Conservation (phyloP, 78 protist genomes). For the Planoprotostelium fungivorum region DNA sequence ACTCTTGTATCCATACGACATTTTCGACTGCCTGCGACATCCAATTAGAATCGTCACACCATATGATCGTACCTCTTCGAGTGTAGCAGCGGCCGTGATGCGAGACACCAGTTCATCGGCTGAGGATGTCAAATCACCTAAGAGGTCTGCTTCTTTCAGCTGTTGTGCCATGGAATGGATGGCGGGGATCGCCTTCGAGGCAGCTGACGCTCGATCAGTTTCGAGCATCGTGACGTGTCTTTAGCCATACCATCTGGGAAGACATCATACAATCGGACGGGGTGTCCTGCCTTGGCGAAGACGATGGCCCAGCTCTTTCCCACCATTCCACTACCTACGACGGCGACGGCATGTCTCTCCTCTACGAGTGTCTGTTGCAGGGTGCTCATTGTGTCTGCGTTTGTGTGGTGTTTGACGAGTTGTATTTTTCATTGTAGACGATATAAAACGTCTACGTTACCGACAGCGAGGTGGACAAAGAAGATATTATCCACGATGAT, state of each 20-base stretch:
- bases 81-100: neutral
- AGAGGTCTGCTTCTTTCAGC: neutral
- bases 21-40: neutral
- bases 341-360: neutral
- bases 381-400: too few relatives aligned
- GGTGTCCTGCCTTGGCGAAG: neutral
- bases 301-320: neutral
- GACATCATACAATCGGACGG: neutral
- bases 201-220: neutral
- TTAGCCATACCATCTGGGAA: neutral
- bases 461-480: too few relatives aligned
- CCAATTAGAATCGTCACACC: neutral
- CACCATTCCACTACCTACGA: neutral
- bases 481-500: too few relatives aligned
- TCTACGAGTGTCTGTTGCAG: neutral
- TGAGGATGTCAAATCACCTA: neutral
- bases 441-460: too few relatives aligned
- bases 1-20: neutral
- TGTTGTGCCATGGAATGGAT: neutral
- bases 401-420: too few relatives aligned
- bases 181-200: neutral
- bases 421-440: too few relatives aligned
- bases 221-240: neutral
- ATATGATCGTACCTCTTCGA: neutral
- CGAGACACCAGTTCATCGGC: neutral